These are phyloP conservation scores for Pyrenula aspistea DNA, from an alignment of 495 filamentous ascomycete genomes.

Conservation along the genomic window DNA sequence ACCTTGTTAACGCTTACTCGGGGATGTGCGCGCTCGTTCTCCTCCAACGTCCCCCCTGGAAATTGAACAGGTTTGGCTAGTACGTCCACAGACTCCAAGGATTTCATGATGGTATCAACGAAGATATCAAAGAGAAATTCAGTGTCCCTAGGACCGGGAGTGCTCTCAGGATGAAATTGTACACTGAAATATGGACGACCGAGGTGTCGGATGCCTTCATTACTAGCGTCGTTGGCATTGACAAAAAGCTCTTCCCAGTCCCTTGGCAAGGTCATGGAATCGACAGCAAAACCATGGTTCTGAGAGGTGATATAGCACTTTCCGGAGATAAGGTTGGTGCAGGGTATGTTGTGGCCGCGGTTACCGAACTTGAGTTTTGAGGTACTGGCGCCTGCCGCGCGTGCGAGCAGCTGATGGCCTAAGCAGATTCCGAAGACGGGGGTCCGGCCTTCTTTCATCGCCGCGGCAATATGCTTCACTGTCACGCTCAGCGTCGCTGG, in stretches of 20 bases:
- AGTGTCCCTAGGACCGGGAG: constrained; percentile 90
- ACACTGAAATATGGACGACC: constrained; percentile 90
- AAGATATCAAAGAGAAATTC: constrained; percentile 97
- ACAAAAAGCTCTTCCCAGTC: constrained; percentile 91
- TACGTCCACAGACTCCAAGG: constrained; percentile 43
- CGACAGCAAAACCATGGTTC: constrained; percentile 83
- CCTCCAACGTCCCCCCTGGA: constrained; percentile 68
- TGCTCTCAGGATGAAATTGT: constrained; percentile 96
- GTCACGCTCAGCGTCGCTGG: constrained; percentile 71
- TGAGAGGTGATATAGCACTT: constrained; percentile 98
- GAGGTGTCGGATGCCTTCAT: constrained; percentile 87
- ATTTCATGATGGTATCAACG: constrained; percentile 66
- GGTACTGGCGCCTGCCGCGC: constrained; percentile 80
- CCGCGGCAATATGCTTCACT: constrained; percentile 59
- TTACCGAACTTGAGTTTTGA: constrained; percentile 98
- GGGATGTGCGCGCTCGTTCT: constrained; percentile 64
- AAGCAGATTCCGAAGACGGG: constrained; percentile 86
- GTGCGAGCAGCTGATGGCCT: constrained; percentile 73
- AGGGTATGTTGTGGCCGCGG: constrained; percentile 96
- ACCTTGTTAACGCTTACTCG: constrained; percentile 86
- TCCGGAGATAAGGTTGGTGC: constrained; percentile 85
- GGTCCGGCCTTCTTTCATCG: constrained; percentile 60
- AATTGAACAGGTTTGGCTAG: constrained; percentile 64
- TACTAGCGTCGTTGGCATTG: constrained; percentile 95
- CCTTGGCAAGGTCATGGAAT: constrained; percentile 56